A percentile compares a stretch with the other conserved stretches of the same genome.
Evolutionary conservation across 768 basidiomycete species (phyloP).

Genomic region (Dioszegia aurantiaca): DNA sequence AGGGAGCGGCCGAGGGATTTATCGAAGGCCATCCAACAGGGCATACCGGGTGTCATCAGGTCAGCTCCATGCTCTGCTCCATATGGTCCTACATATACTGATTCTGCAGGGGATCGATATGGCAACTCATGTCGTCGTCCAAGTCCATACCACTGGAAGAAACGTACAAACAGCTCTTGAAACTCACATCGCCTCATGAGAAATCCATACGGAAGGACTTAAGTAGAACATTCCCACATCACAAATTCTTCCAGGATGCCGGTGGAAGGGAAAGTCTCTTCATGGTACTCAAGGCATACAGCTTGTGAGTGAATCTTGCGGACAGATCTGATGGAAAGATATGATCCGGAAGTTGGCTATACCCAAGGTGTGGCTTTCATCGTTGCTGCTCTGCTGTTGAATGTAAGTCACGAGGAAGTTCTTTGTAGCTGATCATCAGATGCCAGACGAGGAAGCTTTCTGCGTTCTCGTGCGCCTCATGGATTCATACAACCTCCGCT

Average conservation of each 20-base stretch:
- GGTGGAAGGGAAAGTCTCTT: constrained; percentile 96
- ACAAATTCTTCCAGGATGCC: constrained; percentile 90
- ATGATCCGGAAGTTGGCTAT: constrained; percentile 91
- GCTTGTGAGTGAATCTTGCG: constrained; percentile 60
- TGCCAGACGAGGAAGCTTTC: constrained; percentile 99
- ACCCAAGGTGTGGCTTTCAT: constrained; percentile 97
- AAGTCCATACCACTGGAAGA: constrained; percentile 84
- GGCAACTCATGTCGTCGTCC: constrained; percentile 72
- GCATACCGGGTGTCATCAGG: constrained; percentile 89
- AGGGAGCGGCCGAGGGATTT: constrained; percentile 71
- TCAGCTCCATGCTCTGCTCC: constrained; percentile 57
- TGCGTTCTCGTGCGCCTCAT: constrained; percentile 89
- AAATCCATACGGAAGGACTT: constrained; percentile 92
- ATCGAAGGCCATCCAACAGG: constrained; percentile 83
- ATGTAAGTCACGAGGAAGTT: constrained; percentile 65
- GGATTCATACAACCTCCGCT: constrained; percentile 92
- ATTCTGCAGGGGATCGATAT: constrained; percentile 42
- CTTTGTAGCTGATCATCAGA: constrained; percentile 57
- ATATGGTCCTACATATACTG: not conserved
- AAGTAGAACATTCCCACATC: constrained; percentile 94
- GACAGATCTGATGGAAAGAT: constrained; percentile 53
- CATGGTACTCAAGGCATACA: constrained; percentile 97
- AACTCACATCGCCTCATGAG: constrained; percentile 81
- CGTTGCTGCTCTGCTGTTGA: constrained; percentile 85
- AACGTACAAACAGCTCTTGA: constrained; percentile 75